Evolutionary conservation across 768 basidiomycete genomes (phyloP).

Genomic region (Tricholoma hemisulphureum): DNA sequence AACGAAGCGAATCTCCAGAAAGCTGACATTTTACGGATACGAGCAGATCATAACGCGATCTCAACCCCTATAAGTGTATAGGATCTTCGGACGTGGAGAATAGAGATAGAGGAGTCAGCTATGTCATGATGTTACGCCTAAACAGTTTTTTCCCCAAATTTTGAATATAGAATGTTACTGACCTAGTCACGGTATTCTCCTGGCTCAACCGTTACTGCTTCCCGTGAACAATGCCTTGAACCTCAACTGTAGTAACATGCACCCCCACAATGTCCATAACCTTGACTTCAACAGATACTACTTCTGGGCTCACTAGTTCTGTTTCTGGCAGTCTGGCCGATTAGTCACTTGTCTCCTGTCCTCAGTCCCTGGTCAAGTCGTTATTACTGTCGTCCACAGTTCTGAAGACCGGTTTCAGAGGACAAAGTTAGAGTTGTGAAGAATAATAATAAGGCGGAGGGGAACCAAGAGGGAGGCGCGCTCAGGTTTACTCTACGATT

Average conservation of each 20-base stretch:
- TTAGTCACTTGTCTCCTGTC: not conserved
- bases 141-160: no score
- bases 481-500: not conserved
- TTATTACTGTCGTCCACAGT: not conserved
- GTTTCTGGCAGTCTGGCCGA: not conserved
- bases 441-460: not conserved
- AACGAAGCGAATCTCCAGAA: slow-evolving; percentile 51
- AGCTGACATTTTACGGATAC: slow-evolving; percentile 3
- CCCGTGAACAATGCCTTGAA: not conserved
- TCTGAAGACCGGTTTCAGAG: not conserved
- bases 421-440: not conserved
- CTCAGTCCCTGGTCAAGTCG: not conserved
- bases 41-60: not conserved
- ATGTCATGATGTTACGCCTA: no score
- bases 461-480: not conserved
- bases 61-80: not conserved
- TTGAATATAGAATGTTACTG: no score
- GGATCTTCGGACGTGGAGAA: no score
- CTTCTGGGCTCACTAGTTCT: not conserved
- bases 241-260: no score
- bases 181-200: not conserved
- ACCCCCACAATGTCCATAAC: not conserved
- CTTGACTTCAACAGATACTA: not conserved
- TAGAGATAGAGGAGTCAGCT: no score
- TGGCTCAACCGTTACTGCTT: not conserved